A percentile compares a stretch with the other conserved stretches of the same genome.
phyloP scores from a whole-genome alignment of 768 basidiomycete genomes.

The Hygrocybe punicea region DNA sequence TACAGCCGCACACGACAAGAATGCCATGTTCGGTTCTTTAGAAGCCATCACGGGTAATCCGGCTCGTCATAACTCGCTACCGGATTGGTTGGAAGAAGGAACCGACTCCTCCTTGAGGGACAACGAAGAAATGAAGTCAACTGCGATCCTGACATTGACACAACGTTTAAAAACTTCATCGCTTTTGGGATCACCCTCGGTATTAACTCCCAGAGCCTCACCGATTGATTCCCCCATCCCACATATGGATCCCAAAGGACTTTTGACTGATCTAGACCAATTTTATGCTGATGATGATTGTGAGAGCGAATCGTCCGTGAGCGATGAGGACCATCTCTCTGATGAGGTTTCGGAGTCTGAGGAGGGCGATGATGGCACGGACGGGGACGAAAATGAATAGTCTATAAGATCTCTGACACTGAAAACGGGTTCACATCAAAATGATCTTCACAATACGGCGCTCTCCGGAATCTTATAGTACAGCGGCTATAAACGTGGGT shows the following conservation, averaged over 20 bases:
- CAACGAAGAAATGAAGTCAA: slow-evolving; percentile 51
- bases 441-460: slow-evolving; percentile 35
- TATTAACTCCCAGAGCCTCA: slow-evolving; percentile 56
- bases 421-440: background rate
- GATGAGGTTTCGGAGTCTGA: slow-evolving; percentile 26
- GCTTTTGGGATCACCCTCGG: slow-evolving; percentile 43
- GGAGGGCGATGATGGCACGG: slow-evolving; percentile 27
- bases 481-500: slow-evolving; percentile 38
- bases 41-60: slow-evolving; percentile 56
- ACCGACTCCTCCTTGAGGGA: slow-evolving; percentile 77
- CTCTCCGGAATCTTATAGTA: slow-evolving; percentile 50
- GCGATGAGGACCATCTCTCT: slow-evolving; percentile 29
- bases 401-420: background rate
- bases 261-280: slow-evolving; percentile 62
- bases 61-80: slow-evolving; percentile 54
- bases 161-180: slow-evolving; percentile 27
- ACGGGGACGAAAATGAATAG: slow-evolving; percentile 13
- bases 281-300: slow-evolving; percentile 62
- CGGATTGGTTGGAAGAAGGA: slow-evolving; percentile 87
- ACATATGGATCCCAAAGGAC: slow-evolving; percentile 38
- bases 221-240: slow-evolving; percentile 40
- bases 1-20: slow-evolving; percentile 32
- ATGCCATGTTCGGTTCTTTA: slow-evolving; percentile 61
- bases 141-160: slow-evolving; percentile 41
- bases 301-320: slow-evolving; percentile 25